Evolutionary conservation across 495 filamentous ascomycete species (phyloP), one percentile per base, ranked within the genome.

Genomic region (Annulohypoxylon nitens): DNA sequence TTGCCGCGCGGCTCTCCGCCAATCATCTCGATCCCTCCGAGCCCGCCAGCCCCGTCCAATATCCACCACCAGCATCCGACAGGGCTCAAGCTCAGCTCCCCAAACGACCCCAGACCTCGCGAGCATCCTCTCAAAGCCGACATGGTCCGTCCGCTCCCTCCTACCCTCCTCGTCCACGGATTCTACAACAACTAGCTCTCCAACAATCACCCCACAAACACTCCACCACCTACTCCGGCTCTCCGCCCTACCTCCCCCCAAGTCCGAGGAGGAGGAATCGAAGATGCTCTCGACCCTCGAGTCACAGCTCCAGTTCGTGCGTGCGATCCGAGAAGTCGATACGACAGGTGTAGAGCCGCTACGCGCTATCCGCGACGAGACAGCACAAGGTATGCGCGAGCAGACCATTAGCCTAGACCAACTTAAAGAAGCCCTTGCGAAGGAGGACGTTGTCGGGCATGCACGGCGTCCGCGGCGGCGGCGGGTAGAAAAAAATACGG

Each of bases 261-360:
- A 83, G 11, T 85, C 83, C 16, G 73, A 81, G 7, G 88, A 91
- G 73, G 78, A 81, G 34, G 89, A 93, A 73, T 61, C 81, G 0
- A 73, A 81, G 8, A 93, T 97, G 88, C 83, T 96, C 4, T 71
- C 86, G 18, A 93, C 91, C 0, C 86, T 99, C 6, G 84, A 90
- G 48, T 89, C 93, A 9, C 96, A 99, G 74, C 87, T 99, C 0
- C 90, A 93, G 75, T 98, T 99, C 75, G 93, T 98, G 43, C 88
- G 86, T 62, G 88, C 91, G 61, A 91, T 98, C 34, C 94, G 96
- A 70, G 81, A 79, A n/a, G 90, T 97, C 4, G 86, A 95, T 81
- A 95, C 93, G 0, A 78, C 81, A 0, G 90, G 86, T 1, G 85
- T 98, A 0, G 82, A 87, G 55, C 94, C 96, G 0, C 78, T 98